Evolutionary conservation across 2,329 filamentous ascomycete species (phyloP).

Genomic region (Xylariales sp.): DNA sequence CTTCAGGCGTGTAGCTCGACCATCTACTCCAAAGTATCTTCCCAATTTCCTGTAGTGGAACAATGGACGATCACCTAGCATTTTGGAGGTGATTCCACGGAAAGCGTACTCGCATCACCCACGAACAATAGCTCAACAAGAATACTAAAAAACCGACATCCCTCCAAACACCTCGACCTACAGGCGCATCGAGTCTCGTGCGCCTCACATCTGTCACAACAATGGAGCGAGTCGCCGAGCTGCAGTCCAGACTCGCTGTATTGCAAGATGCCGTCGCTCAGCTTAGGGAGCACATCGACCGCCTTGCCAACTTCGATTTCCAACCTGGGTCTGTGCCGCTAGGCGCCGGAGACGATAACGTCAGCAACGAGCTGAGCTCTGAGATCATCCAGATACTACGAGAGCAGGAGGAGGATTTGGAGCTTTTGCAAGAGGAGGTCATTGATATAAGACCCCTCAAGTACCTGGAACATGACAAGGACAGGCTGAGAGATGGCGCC

Average conservation of each 20-base stretch:
- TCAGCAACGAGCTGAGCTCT: slow-evolving; percentile 66
- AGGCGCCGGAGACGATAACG: slow-evolving; percentile 49
- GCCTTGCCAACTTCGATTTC: slow-evolving; percentile 54
- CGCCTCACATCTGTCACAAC: too few species aligned
- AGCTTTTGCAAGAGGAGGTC: slow-evolving; percentile 73
- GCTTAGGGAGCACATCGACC: slow-evolving; percentile 54
- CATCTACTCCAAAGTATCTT: too few species aligned
- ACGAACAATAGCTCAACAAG: too few species aligned
- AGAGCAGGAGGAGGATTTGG: slow-evolving; percentile 77
- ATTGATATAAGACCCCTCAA: slow-evolving; percentile 57
- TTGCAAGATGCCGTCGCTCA: slow-evolving; percentile 58
- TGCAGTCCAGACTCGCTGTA: slow-evolving; percentile 56
- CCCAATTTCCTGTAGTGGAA: too few species aligned
- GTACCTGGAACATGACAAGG: slow-evolving; percentile 57
- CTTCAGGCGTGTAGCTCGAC: too few species aligned
- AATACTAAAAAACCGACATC: too few species aligned
- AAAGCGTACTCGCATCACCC: too few species aligned
- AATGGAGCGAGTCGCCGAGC: slow-evolving; percentile 47
- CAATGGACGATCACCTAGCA: too few species aligned
- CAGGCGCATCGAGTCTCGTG: too few species aligned
- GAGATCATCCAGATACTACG: slow-evolving; percentile 78
- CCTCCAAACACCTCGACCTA: too few species aligned
- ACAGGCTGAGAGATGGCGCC: slow-evolving; percentile 61
- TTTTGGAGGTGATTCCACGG: too few species aligned
- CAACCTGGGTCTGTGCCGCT: too few species aligned